Conservation (phyloP, 495 filamentous ascomycete genomes). For the Tuber borchii region DNA sequence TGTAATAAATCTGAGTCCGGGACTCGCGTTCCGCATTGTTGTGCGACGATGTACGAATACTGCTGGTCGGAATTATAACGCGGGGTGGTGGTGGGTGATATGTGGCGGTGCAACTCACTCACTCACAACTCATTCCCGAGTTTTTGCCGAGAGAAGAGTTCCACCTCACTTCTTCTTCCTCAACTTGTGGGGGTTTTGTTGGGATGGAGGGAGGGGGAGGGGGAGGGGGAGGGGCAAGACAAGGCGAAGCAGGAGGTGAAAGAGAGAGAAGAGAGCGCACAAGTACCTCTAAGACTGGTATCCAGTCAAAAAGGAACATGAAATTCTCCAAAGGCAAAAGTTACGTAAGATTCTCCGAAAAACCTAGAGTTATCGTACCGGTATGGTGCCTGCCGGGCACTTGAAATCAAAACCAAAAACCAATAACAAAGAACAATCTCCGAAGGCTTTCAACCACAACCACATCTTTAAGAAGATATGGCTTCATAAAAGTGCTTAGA, state of each 20-base stretch:
- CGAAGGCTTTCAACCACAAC: too few species aligned
- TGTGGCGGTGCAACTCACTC: constrained; percentile 8
- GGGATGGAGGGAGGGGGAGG: too few species aligned
- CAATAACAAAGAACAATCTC: too few species aligned
- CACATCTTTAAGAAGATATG: too few species aligned
- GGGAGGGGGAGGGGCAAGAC: too few species aligned
- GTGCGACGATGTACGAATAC: neutral
- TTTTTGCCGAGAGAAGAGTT: neutral
- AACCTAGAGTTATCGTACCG: neutral
- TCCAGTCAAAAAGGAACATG: neutral
- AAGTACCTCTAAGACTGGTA: neutral
- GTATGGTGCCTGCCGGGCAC: too few species aligned
- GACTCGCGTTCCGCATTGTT: neutral
- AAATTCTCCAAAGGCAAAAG: neutral
- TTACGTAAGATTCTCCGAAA: neutral
- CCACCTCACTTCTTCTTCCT: neutral
- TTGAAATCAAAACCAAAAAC: too few species aligned
- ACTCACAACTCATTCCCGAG: neutral
- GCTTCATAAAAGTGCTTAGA: too few species aligned
- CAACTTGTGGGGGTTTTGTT: neutral
- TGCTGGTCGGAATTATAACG: constrained; percentile 31
- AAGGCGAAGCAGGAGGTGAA: neutral
- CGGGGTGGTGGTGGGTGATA: constrained; percentile 14
- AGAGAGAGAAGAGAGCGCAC: neutral
- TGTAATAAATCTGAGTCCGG: neutral